Evolutionary conservation across 2,329 filamentous ascomycete species (phyloP).

Genomic region (Penicillium sp.): DNA sequence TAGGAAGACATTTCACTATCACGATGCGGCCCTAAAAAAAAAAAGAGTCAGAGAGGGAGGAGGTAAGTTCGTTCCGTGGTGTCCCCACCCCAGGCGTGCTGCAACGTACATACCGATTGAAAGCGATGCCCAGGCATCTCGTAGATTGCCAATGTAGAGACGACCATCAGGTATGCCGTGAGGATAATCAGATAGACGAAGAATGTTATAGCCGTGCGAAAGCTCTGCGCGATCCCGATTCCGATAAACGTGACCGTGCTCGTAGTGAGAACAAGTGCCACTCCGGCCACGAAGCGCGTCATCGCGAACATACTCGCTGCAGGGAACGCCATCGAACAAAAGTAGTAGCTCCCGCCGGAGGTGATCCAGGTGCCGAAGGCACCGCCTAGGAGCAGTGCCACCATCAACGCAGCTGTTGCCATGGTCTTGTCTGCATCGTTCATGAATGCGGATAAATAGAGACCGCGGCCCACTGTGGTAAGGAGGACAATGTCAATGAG

Average conservation of each 20-base stretch:
- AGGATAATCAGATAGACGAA: constrained; percentile 62
- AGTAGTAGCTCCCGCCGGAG: constrained; percentile 65
- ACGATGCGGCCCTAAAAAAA: constrained; percentile 53
- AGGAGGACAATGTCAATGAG: constrained; percentile 64
- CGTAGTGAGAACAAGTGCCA: constrained; percentile 55
- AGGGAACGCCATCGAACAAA: constrained; percentile 59
- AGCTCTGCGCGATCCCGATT: constrained; percentile 51
- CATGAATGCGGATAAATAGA: constrained; percentile 67
- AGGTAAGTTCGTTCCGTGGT: too few relatives aligned
- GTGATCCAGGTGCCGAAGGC: constrained; percentile 67
- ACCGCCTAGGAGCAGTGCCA: constrained; percentile 62
- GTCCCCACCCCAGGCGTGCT: background rate
- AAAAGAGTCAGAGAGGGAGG: background rate
- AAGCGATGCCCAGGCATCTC: constrained; percentile 57
- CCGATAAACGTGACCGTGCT: constrained; percentile 57
- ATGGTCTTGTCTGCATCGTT: constrained; percentile 47
- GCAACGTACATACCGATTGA: constrained; percentile 42
- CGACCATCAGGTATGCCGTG: constrained; percentile 59
- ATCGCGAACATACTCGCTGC: constrained; percentile 60
- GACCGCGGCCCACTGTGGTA: constrained; percentile 62
- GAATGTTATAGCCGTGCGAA: constrained; percentile 58
- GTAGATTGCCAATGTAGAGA: constrained; percentile 55
- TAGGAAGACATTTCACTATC: constrained; percentile 59
- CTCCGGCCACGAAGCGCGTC: constrained; percentile 53
- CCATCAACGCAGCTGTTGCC: constrained; percentile 62